phyloP scores from a whole-genome alignment of 129 eudicot species.

The Smallanthus sonchifolius region DNA sequence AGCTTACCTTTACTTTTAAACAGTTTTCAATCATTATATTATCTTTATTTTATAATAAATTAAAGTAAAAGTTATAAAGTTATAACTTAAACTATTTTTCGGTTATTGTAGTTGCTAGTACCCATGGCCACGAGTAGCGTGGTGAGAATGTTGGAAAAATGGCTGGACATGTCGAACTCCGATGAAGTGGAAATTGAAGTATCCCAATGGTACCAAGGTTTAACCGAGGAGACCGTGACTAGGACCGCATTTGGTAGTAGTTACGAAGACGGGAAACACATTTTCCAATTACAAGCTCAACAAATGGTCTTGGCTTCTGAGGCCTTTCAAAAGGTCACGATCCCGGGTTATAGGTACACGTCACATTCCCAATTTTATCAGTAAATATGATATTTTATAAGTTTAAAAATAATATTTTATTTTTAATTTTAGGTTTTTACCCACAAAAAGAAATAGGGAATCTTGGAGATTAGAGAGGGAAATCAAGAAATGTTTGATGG shows the following conservation, averaged over 20 bases:
- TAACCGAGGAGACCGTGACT: constrained; percentile 78
- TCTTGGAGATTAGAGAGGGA: constrained; percentile 91
- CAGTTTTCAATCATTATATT: constrained; percentile 7
- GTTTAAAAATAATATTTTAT: background rate
- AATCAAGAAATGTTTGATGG: constrained; percentile 64
- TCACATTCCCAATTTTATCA: constrained; percentile 1
- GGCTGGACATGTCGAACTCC: constrained; percentile 49
- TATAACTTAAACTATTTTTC: constrained; percentile 6
- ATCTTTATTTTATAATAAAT: background rate
- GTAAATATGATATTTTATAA: too few relatives aligned
- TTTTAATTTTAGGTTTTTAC: constrained; percentile 55
- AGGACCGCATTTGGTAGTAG: constrained; percentile 69
- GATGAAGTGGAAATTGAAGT: constrained; percentile 70
- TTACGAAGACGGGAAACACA: constrained; percentile 79
- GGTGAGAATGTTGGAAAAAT: constrained; percentile 61
- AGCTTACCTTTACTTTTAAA: constrained; percentile 20
- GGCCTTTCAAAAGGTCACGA: constrained; percentile 70
- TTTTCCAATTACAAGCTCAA: constrained; percentile 66
- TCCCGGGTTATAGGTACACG: constrained; percentile 83
- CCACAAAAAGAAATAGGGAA: constrained; percentile 72
- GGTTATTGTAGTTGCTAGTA: constrained; percentile 49
- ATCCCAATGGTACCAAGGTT: constrained; percentile 64
- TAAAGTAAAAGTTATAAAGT: background rate
- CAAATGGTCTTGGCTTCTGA: constrained; percentile 80
- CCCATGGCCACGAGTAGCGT: constrained; percentile 67